phyloP scores from a whole-genome alignment of 805 yeast genomes.

The Wickerhamomyces sydowiorum region DNA sequence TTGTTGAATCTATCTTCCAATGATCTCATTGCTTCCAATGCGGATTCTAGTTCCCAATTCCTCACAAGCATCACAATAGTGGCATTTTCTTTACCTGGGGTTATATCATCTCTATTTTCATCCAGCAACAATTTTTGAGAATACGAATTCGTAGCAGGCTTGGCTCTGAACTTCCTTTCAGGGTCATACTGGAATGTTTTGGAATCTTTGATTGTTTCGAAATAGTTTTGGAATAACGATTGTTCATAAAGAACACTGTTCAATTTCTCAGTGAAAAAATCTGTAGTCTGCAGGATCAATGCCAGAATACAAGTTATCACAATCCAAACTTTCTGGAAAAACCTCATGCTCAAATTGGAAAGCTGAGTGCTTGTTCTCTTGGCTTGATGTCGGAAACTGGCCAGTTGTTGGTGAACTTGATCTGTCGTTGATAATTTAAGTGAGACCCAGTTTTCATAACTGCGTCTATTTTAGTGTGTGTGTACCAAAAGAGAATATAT shows the following conservation, averaged over 20 bases:
- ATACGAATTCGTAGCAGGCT: constrained; percentile 36
- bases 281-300: constrained; percentile 13
- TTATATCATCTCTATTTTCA: constrained; percentile 26
- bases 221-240: constrained; percentile 17
- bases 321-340: constrained; percentile 22
- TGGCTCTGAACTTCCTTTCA: constrained; percentile 19
- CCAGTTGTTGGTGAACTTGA: no score
- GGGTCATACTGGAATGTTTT: constrained; percentile 9
- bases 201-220: constrained; percentile 14
- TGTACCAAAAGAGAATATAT: no score
- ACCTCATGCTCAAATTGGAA: constrained; percentile 18
- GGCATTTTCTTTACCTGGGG: constrained; percentile 67
- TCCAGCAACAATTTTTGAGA: constrained; percentile 24
- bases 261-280: constrained; percentile 14
- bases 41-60: constrained; percentile 72
- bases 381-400: no score
- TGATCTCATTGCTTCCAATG: constrained; percentile 68
- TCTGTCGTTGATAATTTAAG: no score
- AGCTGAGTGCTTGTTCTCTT: no score
- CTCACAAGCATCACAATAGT: constrained; percentile 84
- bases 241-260: constrained; percentile 15
- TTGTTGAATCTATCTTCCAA: constrained; percentile 70
- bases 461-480: no score
- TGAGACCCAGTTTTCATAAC: no score
- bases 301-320: constrained; percentile 18